These are phyloP conservation scores for Chaetomiaceae sp. DNA, from an alignment of 2,329 filamentous ascomycete genomes.

Conservation along the genomic window DNA sequence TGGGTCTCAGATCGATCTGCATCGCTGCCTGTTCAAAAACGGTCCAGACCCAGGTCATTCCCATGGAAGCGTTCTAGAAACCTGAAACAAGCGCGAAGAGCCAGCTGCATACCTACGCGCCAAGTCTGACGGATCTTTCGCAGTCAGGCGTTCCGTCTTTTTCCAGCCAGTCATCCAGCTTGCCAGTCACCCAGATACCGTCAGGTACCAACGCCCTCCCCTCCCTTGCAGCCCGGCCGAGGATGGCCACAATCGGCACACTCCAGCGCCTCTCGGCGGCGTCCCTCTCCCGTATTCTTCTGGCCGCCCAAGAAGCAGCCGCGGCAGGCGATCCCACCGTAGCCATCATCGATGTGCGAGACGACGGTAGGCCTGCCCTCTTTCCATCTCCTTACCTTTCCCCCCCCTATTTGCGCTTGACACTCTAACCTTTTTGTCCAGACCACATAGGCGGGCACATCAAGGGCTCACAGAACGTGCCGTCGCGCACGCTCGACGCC, in stretches of 20 bases:
- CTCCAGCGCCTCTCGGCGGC: constrained; percentile 64
- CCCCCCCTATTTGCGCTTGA: constrained; percentile 2
- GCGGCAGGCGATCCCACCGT: constrained; percentile 39
- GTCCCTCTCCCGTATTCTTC: constrained; percentile 60
- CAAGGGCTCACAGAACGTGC: constrained; percentile 66
- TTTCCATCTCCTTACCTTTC: neutral
- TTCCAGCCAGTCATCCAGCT: too few relatives aligned
- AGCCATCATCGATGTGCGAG: constrained; percentile 83
- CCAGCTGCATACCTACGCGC: too few relatives aligned
- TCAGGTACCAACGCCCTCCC: too few relatives aligned
- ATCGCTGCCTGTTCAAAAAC: too few relatives aligned
- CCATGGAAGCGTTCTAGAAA: too few relatives aligned
- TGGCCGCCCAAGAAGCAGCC: constrained; percentile 40
- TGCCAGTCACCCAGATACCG: too few relatives aligned
- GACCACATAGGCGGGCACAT: constrained; percentile 93
- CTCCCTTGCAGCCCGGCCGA: neutral
- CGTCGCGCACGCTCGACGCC: constrained; percentile 65
- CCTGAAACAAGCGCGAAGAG: too few relatives aligned
- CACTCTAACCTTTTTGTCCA: constrained; percentile 28
- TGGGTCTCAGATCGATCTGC: too few relatives aligned
- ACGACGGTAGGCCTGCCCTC: constrained; percentile 52
- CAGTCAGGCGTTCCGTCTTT: too few relatives aligned
- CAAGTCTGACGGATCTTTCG: too few relatives aligned
- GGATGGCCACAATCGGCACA: constrained; percentile 51
- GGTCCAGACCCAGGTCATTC: too few relatives aligned